These are phyloP conservation scores for Vitis rotundifolia DNA, from an alignment of 164 flowering plant species.

Conservation along the genomic window DNA sequence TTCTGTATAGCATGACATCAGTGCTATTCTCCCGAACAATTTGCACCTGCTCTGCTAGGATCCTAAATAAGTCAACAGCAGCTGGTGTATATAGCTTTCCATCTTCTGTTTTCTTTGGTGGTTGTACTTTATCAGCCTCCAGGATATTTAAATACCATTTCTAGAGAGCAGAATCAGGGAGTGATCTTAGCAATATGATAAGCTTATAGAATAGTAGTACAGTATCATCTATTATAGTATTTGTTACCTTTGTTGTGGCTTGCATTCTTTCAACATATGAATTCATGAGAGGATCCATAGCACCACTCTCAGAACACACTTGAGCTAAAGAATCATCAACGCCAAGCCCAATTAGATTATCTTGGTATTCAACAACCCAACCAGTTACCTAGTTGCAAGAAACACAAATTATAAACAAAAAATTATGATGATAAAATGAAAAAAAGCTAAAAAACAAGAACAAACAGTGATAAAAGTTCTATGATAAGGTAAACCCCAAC, in stretches of 20 bases:
- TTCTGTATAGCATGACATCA: constrained; percentile 93
- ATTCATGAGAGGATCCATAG: constrained; percentile 99
- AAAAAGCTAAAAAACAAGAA: background rate
- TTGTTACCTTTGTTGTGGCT: constrained; percentile 83
- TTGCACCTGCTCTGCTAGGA: constrained; percentile 97
- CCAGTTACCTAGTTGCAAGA: constrained; percentile 73
- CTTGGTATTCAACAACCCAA: constrained; percentile 99
- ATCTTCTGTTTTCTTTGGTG: constrained; percentile 92
- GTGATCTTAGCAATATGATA: background rate
- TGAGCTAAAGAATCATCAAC: constrained; percentile 98
- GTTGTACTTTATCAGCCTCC: constrained; percentile 89
- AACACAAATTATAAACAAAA: background rate
- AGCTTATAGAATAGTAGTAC: background rate
- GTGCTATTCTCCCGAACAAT: constrained; percentile 98
- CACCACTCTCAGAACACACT: constrained; percentile 99
- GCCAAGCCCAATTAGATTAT: constrained; percentile 88
- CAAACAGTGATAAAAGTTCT: background rate
- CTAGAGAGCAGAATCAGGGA: constrained; percentile 30
- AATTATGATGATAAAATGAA: background rate
- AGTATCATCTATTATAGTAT: background rate
- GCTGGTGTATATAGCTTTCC: constrained; percentile 97
- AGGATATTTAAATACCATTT: constrained; percentile 97
- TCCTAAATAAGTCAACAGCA: constrained; percentile 96
- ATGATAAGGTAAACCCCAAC: no score
- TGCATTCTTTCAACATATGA: constrained; percentile 99